Conservation (phyloP, 257 asterid genomes). For the Primulina eburnea region DNA sequence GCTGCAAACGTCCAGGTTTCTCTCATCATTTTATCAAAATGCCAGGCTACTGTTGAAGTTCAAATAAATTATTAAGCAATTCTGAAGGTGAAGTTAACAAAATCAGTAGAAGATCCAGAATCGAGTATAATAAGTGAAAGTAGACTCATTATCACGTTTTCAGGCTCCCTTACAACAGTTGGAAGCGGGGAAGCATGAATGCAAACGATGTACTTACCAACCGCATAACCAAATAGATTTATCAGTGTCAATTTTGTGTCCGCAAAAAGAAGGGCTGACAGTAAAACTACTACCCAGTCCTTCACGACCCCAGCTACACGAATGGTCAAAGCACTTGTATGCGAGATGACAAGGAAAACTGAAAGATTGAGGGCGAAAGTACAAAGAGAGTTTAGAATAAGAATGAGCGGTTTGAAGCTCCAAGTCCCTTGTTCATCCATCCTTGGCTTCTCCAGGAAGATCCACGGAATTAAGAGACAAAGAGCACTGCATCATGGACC, state of each 20-base stretch:
- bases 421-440: slow-evolving; percentile 74
- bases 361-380: slow-evolving; percentile 96
- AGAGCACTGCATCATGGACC: slow-evolving; percentile 66
- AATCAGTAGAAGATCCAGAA: background rate
- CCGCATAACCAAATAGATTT: slow-evolving; percentile 87
- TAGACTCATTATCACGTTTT: too few relatives aligned
- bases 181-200: background rate
- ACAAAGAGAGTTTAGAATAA: slow-evolving; percentile 75
- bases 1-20: slow-evolving; percentile 47
- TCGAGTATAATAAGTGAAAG: background rate
- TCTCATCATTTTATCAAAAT: slow-evolving; percentile 1
- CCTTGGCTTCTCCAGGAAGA: slow-evolving; percentile 88
- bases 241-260: slow-evolving; percentile 82
- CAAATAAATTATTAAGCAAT: background rate
- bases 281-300: slow-evolving; percentile 96
- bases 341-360: slow-evolving; percentile 92
- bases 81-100: background rate
- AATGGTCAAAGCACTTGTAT: slow-evolving; percentile 95
- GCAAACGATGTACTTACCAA: slow-evolving; percentile 48
- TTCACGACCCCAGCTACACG: slow-evolving; percentile 99
- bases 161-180: background rate
- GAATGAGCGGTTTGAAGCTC: slow-evolving; percentile 68
- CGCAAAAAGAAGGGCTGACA: slow-evolving; percentile 89
- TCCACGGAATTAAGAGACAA: slow-evolving; percentile 93
- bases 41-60: background rate